A percentile compares a stretch with the other conserved stretches of the same genome.
These are phyloP conservation scores for Vachellia pachyceras DNA, from an alignment of 306 rosid species.

Conservation along the genomic window DNA sequence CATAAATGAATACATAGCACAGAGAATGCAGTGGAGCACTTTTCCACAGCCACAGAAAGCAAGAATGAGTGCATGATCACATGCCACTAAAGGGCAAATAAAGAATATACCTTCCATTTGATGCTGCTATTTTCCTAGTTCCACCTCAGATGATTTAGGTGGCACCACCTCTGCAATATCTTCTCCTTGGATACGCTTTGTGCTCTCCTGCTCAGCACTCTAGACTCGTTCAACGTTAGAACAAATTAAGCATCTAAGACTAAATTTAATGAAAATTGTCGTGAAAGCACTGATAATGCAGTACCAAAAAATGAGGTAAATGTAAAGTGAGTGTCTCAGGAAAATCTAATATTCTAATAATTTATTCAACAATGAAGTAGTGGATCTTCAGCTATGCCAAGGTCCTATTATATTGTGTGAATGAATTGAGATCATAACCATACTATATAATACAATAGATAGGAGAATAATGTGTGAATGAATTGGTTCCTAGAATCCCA, in stretches of 20 bases:
- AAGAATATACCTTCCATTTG: conserved; percentile 61
- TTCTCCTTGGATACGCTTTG: conserved; percentile 50
- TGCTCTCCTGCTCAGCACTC: conserved; percentile 66
- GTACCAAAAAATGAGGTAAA: neutral
- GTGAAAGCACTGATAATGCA: conserved; percentile 12
- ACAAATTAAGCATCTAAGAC: conserved; percentile 37
- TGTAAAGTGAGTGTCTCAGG: neutral
- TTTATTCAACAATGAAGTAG: neutral
- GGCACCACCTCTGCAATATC: conserved; percentile 37
- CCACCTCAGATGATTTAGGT: conserved; percentile 53
- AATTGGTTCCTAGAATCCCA: conserved; percentile 21
- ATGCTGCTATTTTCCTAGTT: conserved; percentile 39
- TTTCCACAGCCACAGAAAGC: neutral
- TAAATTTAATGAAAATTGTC: conserved; percentile 27
- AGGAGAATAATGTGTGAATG: neutral
- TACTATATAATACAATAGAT: neutral
- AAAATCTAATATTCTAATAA: neutral
- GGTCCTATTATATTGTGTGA: neutral
- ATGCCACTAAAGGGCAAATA: neutral
- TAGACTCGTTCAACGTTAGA: conserved; percentile 30
- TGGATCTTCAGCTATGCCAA: neutral
- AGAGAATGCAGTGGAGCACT: neutral
- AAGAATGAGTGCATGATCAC: neutral
- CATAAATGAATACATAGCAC: neutral
- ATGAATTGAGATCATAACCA: neutral